Evolutionary conservation across 1,284 basidiomycete genomes (phyloP).

Genomic region (Agaricales sp.): DNA sequence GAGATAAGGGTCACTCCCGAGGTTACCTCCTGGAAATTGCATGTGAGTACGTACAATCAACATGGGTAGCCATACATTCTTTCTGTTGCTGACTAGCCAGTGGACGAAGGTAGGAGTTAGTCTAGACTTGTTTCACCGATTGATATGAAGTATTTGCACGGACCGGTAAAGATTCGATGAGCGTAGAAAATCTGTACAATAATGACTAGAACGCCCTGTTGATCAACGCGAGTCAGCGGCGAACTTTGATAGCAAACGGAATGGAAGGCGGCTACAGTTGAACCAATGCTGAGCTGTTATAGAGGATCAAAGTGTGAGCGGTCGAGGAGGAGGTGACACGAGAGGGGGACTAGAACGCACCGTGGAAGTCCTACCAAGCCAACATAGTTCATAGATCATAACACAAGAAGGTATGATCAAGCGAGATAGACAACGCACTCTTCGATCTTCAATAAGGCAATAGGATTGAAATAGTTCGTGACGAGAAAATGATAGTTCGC

Average conservation of each 20-base stretch:
- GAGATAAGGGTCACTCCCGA: not conserved
- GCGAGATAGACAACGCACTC: not conserved
- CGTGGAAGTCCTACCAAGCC: not conserved
- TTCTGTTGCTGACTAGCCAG: not conserved
- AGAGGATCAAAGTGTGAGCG: not conserved
- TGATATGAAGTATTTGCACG: not conserved
- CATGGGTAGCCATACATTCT: not conserved
- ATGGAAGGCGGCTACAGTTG: too few relatives aligned
- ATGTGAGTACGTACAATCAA: not conserved
- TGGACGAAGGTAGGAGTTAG: not conserved
- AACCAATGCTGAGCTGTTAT: not conserved
- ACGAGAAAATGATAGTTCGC: not conserved
- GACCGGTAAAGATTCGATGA: not conserved
- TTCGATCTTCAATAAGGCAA: not conserved
- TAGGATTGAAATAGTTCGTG: constrained; percentile 1
- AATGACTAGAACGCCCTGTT: not conserved
- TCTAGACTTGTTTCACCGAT: not conserved
- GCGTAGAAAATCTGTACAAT: not conserved
- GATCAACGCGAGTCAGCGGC: not conserved
- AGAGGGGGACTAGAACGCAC: not conserved
- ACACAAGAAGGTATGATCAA: not conserved
- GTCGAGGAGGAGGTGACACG: not conserved
- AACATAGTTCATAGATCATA: not conserved
- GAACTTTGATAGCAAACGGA: too few relatives aligned
- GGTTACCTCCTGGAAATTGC: not conserved